phyloP scores from a whole-genome alignment of 805 yeast species.

The Dipodascopsis uninucleata region DNA sequence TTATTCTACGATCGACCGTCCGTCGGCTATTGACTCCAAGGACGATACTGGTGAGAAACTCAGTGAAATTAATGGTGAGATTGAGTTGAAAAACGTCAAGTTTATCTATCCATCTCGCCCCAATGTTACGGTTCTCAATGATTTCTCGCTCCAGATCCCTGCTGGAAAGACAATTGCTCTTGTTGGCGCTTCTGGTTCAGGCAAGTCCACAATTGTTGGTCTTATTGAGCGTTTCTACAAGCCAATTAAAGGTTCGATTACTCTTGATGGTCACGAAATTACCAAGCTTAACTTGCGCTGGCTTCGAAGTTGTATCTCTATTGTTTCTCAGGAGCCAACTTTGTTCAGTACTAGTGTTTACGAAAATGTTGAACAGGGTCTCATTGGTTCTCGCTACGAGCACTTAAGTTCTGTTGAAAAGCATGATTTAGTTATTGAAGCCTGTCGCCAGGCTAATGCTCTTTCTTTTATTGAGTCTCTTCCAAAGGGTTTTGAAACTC shows the following conservation, averaged over 20 bases:
- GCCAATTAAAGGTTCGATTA: constrained; percentile 65
- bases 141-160: constrained; percentile 73
- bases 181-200: constrained; percentile 95
- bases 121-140: constrained; percentile 73
- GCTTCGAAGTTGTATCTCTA: constrained; percentile 72
- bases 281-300: constrained; percentile 67
- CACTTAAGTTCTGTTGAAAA: constrained; percentile 38
- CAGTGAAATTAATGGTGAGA: constrained; percentile 52
- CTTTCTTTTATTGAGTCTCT: constrained; percentile 45
- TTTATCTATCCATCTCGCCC: constrained; percentile 81
- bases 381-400: constrained; percentile 35
- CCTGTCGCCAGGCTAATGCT: constrained; percentile 51
- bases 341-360: constrained; percentile 79
- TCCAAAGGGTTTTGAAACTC: constrained; percentile 48
- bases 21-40: constrained; percentile 38
- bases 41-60: constrained; percentile 29
- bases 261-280: constrained; percentile 82
- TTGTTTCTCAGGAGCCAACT: constrained; percentile 96
- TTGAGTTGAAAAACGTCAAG: constrained; percentile 74
- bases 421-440: constrained; percentile 39
- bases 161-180: constrained; percentile 90
- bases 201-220: constrained; percentile 85
- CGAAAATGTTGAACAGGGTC: constrained; percentile 77
- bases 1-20: constrained; percentile 42
- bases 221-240: constrained; percentile 86